A percentile compares a stretch with the other conserved stretches of the same genome.
phyloP scores from a whole-genome alignment of 2,329 filamentous ascomycete genomes.

The Trichoderma sp. region DNA sequence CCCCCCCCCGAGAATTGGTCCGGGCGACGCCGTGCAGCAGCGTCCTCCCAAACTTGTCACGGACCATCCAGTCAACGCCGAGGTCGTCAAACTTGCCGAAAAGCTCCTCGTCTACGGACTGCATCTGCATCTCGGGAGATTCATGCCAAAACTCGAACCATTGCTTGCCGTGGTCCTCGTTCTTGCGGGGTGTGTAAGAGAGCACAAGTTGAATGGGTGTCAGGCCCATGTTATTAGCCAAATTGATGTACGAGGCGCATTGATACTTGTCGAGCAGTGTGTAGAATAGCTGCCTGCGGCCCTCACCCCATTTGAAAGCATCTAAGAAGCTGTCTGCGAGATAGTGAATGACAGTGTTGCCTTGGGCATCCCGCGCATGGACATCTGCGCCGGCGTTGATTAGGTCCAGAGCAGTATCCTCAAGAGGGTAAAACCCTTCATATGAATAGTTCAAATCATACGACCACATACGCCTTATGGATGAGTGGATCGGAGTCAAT shows the following conservation, averaged over 20 bases:
- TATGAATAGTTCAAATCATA: background rate
- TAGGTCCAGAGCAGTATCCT: background rate
- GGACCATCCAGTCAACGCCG: background rate
- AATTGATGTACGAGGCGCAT: background rate
- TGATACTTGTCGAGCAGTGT: background rate
- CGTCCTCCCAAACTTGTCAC: background rate
- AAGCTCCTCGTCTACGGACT: background rate
- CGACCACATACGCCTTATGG: background rate
- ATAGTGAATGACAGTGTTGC: constrained; percentile 6
- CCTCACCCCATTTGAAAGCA: background rate
- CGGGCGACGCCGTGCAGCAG: background rate
- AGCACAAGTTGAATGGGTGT: background rate
- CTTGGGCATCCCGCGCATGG: background rate
- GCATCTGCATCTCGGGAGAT: background rate
- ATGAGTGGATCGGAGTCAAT: background rate
- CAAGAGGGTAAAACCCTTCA: background rate
- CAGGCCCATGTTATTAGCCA: background rate
- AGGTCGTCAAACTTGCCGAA: background rate
- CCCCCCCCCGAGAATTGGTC: too few relatives aligned
- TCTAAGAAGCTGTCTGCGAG: background rate
- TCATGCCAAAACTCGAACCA: accelerated
- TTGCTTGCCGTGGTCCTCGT: background rate
- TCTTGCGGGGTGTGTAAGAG: background rate
- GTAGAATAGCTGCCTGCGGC: background rate
- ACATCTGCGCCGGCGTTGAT: background rate